Percentiles rank a stretch among this genome's conserved stretches.
These are phyloP conservation scores for Ochetophila trinervis DNA, from an alignment of 306 rosid species.

Conservation along the genomic window DNA sequence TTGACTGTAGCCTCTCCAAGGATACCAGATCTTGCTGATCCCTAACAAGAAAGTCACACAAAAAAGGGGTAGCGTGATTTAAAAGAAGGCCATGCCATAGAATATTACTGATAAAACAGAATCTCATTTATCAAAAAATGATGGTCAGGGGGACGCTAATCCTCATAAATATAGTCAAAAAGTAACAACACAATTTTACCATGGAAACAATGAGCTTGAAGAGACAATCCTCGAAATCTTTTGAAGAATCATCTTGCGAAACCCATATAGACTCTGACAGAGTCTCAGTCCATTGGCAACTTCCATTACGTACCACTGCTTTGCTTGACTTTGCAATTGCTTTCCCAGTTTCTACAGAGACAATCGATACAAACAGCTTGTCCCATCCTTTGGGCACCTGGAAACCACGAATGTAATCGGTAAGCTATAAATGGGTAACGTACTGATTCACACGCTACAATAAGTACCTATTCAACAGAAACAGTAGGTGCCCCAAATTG, in stretches of 20 bases:
- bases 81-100: background rate
- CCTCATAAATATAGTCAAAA: background rate
- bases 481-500: background rate
- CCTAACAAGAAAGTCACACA: conserved; percentile 22
- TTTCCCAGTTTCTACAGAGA: conserved; percentile 38
- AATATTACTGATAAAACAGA: background rate
- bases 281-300: conserved; percentile 47
- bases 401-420: background rate
- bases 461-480: background rate
- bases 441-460: background rate
- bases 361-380: conserved; percentile 38
- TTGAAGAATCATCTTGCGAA: conserved; percentile 30
- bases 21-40: conserved; percentile 39
- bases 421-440: background rate
- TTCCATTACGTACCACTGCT: conserved; percentile 36
- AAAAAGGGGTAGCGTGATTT: background rate
- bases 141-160: background rate
- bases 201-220: conserved; percentile 45
- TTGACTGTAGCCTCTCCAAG: conserved; percentile 48
- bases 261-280: conserved; percentile 35
- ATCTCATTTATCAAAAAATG: background rate
- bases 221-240: conserved; percentile 37
- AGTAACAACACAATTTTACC: conserved; percentile 25
- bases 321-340: conserved; percentile 35
- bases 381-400: conserved; percentile 58